Evolutionary conservation across 495 filamentous ascomycete genomes (phyloP).

Genomic region (Choiromyces venosus): DNA sequence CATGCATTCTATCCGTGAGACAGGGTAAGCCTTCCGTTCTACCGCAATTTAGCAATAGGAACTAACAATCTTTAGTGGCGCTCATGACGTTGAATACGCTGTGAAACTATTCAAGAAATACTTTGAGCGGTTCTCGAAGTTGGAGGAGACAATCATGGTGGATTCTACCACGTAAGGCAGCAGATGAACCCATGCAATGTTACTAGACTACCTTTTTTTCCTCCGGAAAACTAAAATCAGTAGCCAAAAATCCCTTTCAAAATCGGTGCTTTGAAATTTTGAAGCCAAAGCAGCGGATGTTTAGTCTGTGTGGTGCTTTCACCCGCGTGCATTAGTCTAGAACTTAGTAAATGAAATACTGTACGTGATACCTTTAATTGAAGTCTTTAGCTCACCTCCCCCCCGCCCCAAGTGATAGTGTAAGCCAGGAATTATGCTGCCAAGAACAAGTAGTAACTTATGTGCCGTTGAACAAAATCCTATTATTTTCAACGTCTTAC

Average conservation of each 20-base stretch:
- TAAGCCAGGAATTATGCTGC: background rate
- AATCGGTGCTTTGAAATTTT: background rate
- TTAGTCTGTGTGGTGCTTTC: background rate
- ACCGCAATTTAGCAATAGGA: background rate
- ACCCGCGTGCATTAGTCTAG: background rate
- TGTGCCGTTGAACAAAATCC: background rate
- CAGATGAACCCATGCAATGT: background rate
- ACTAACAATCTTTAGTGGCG: slow-evolving; percentile 34
- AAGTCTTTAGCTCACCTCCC: background rate
- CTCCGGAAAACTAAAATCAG: background rate
- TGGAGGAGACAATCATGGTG: slow-evolving; percentile 75
- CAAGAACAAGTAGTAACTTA: too few species aligned
- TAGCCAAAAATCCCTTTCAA: background rate
- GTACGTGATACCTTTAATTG: background rate
- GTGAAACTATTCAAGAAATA: slow-evolving; percentile 84
- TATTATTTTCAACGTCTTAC: background rate
- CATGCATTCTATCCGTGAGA: slow-evolving; percentile 98
- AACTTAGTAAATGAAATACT: background rate
- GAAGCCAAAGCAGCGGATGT: background rate
- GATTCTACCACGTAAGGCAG: slow-evolving; percentile 48
- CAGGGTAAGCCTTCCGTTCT: slow-evolving; percentile 46
- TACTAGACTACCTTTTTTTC: background rate
- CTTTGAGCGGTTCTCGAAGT: slow-evolving; percentile 70
- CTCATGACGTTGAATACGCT: slow-evolving; percentile 76
- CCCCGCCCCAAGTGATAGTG: background rate